Evolutionary conservation across 2,329 filamentous ascomycete genomes (phyloP).

Genomic region (Fusarium camptoceras): DNA sequence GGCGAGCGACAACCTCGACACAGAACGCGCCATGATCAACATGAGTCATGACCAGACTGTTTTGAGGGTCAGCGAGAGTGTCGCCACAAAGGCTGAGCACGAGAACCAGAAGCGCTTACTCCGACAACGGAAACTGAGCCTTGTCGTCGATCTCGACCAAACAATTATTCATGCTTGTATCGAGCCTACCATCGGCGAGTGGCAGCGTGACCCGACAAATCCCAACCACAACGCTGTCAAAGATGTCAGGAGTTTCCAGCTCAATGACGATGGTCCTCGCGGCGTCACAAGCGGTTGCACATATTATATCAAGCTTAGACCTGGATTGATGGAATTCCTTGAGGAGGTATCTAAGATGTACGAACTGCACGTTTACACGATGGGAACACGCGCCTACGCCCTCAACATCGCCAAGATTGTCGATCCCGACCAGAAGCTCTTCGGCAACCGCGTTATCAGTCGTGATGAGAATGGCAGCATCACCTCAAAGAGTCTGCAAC

Average conservation of each 20-base stretch:
- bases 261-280: conserved; percentile 84
- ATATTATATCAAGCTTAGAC: conserved; percentile 98
- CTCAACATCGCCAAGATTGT: conserved; percentile 92
- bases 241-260: conserved; percentile 88
- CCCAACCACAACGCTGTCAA: conserved; percentile 93
- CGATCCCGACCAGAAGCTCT: conserved; percentile 88
- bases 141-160: conserved; percentile 97
- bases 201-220: conserved; percentile 88
- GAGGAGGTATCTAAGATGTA: conserved; percentile 82
- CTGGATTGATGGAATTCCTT: conserved; percentile 85
- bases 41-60: conserved; percentile 93
- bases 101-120: conserved; percentile 87
- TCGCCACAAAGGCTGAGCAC: conserved; percentile 85
- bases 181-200: conserved; percentile 94
- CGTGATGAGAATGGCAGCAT: conserved; percentile 97
- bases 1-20: conserved; percentile 82
- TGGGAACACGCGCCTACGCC: conserved; percentile 98
- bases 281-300: conserved; percentile 79
- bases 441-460: conserved; percentile 94
- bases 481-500: conserved; percentile 87
- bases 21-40: conserved; percentile 89
- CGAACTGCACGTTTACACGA: conserved; percentile 98
- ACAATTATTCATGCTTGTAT: conserved; percentile 99
- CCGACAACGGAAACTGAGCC: conserved; percentile 82
- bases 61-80: conserved; percentile 83